Base-by-base conservation (phyloP, 331 rosid genomes). In the Telfairia occidentalis region DNA sequence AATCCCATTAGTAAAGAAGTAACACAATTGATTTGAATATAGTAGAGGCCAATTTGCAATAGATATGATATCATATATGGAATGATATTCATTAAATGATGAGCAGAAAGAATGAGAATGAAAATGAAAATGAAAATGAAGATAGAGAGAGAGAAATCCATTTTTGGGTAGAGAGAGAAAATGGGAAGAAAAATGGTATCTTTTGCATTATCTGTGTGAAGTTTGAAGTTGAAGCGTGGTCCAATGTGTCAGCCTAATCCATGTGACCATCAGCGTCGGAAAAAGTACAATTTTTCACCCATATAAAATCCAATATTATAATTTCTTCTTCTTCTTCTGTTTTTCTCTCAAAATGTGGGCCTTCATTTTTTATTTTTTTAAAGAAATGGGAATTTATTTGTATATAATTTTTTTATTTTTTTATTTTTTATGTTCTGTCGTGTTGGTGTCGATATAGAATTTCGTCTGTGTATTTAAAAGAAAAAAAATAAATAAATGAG, bases 221-320 rank as follows among this genome's bases (percentile, higher is more conserved):
- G 66, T 5, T 40, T 43, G 49, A 43, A 43, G 18, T 43, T 43
- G 15, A 43, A 60, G 85, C 75, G 58, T 79, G 86, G 89, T 83
- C 96, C 86, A 79, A 75, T 15, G 37, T 78, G 91, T 90, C 92
- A 90, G 96, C 3, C 69, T 57, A 82, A 87, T 84, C 89, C 94
- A 90, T 87, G 90, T 90, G 93, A 85, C 75, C 79, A 79, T 63
- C 74, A 70, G 76, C 86, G 75, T 63, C 79, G 13, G 5, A 55
- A 30, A 73, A 67, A 67, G 37, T 67, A 40, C 74, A 23, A 67
- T 21, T 7, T 8, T 57, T 60, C 24, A 57, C 21, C 4, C 16
- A 43, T 6, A n/a, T 0, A 53, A 53, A 42, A 42, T 2, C 3
- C 13, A 11, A 48, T 48, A 48, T 48, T 48, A 10, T 1, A 1